Conservation (phyloP, 2,329 filamentous ascomycete species). For the Cladosporium sp. region DNA sequence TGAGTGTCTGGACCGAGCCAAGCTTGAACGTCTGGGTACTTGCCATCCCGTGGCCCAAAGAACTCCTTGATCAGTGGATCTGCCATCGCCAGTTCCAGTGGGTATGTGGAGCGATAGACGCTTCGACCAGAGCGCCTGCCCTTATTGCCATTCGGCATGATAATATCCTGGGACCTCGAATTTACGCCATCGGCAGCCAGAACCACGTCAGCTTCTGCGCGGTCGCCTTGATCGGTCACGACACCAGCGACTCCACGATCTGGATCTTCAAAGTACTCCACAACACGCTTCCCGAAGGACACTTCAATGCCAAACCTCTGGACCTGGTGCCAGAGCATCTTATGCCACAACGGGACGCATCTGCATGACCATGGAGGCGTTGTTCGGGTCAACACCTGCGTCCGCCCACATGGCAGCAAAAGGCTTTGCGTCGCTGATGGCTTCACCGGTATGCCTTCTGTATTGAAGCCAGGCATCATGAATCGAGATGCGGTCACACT, state of each 20-base stretch:
- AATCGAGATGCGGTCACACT: slow-evolving; percentile 3
- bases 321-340: slow-evolving; percentile 56
- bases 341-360: slow-evolving; percentile 51
- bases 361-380: slow-evolving; percentile 12
- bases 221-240: slow-evolving; percentile 42
- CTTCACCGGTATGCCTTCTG: slow-evolving; percentile 40
- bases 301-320: slow-evolving; percentile 47
- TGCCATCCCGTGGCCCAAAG: slow-evolving; percentile 25
- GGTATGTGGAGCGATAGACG: slow-evolving; percentile 27
- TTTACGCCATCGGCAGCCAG: slow-evolving; percentile 43
- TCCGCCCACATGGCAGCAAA: slow-evolving; percentile 39
- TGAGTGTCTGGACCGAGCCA: slow-evolving; percentile 31
- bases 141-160: slow-evolving; percentile 27
- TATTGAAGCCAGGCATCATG: slow-evolving; percentile 10
- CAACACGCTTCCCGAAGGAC: slow-evolving; percentile 45
- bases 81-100: slow-evolving; percentile 18
- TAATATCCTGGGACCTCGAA: slow-evolving; percentile 47
- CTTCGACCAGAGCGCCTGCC: slow-evolving; percentile 28
- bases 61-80: slow-evolving; percentile 27
- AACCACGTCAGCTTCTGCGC: slow-evolving; percentile 45
- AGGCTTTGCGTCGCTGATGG: slow-evolving; percentile 51
- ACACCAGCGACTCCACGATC: slow-evolving; percentile 33
- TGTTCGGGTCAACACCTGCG: slow-evolving; percentile 3
- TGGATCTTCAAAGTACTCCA: slow-evolving; percentile 49
- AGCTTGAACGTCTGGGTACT: slow-evolving; percentile 23